Evolutionary conservation across 2,329 filamentous ascomycete genomes (phyloP).

Genomic region (Simplicillium aogashimaense): DNA sequence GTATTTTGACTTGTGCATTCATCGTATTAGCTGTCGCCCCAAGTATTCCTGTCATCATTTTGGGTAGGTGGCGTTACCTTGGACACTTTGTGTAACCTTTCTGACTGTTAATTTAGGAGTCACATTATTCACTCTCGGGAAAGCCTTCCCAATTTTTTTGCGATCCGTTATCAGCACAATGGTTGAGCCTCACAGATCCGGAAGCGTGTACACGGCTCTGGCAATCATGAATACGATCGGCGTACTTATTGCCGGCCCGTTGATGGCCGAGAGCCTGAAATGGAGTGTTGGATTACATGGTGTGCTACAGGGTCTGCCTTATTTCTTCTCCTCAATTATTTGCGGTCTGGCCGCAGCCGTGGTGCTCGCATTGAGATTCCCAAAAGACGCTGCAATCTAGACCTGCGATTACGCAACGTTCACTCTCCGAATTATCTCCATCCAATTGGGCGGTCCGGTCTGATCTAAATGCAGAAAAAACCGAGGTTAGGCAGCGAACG

Average conservation of each 20-base stretch:
- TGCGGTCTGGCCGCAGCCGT: neutral
- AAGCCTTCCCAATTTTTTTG: slow-evolving; percentile 3
- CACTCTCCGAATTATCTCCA: too few species aligned
- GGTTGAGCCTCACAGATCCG: neutral
- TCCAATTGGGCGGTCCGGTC: too few species aligned
- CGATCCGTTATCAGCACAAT: slow-evolving; percentile 1
- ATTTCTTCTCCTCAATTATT: neutral
- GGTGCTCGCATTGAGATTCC: neutral
- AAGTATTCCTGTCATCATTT: neutral
- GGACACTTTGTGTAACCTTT: neutral
- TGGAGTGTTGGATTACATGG: neutral
- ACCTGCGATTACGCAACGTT: too few species aligned
- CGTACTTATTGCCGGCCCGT: neutral
- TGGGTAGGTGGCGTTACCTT: neutral
- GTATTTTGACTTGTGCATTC: slow-evolving; percentile 1
- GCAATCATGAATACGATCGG: neutral
- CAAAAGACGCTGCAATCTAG: too few species aligned
- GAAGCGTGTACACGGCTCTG: neutral
- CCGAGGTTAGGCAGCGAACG: too few species aligned
- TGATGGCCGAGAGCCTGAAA: neutral
- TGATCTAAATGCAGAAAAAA: too few species aligned
- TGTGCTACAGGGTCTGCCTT: neutral
- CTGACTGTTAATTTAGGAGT: neutral
- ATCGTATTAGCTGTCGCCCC: slow-evolving; percentile 1
- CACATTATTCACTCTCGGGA: slow-evolving; percentile 1